Evolutionary conservation across 2,329 filamentous ascomycete genomes (phyloP), one percentile per base, ranked within the genome.

Genomic region (Ophiocordyceps sinensis): DNA sequence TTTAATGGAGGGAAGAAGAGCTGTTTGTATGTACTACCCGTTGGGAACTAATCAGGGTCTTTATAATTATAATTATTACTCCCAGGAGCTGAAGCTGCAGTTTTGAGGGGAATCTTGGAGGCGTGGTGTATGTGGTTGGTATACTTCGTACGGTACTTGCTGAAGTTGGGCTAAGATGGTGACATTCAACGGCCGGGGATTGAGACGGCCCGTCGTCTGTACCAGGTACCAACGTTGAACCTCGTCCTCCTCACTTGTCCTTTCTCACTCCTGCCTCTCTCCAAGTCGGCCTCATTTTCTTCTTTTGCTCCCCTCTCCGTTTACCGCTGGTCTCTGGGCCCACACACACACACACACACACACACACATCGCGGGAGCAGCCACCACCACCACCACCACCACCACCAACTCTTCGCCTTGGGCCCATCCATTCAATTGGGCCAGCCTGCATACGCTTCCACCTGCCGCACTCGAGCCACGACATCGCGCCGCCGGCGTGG

Each of bases 401-500:
- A 9, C 32, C 6, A 17, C 21, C 35, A 4, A 4, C 35, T 12
- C 7, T 17, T 14, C 36, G 5, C 26, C 23, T 29, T 28, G 19
- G 13, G 17, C 30, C 38, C 15, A n/a, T 21, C 15, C 38, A 36
- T 36, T 46, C 50, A 47, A 54, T 61, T 58, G 55, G 57, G 56
- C 53, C 50, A 58, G 48, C 56, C 51, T 60, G 57, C 58, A 61
- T 60, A 53, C 51, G 47, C 50, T 59, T 49, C 53, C 48, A 48
- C 52, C 56, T 54, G 52, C 54, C 54, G 56, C 55, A 61, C 56
- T 61, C 58, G 58, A 61, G 58, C 58, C 58, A 61, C 58, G 58
- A 61, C 58, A 60, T 51, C 52, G 54, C 47, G 50, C 41, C 37
- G 37, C 37, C 31, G 26, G 37, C 37, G 37, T 42, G 37, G 23